phyloP scores from a whole-genome alignment of 768 basidiomycete genomes.

The Favolaschia claudopus region DNA sequence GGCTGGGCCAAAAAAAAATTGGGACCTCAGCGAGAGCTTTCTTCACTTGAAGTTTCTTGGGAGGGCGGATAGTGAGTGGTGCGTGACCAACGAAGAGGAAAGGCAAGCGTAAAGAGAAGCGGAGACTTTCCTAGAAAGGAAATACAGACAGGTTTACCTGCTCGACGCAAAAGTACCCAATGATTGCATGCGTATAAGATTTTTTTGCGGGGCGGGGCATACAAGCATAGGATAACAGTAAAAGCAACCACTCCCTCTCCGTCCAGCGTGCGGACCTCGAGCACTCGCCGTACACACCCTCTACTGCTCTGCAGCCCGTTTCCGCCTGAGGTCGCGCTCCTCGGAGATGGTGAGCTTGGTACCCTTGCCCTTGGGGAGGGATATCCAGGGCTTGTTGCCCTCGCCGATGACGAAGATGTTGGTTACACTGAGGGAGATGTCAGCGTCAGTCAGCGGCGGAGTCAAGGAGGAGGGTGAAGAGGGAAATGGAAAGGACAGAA shows the following conservation, averaged over 20 bases:
- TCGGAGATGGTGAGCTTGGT: slow-evolving; percentile 96
- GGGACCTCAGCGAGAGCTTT: too few relatives aligned
- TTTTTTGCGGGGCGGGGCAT: slow-evolving; percentile 7
- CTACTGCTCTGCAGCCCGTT: slow-evolving; percentile 76
- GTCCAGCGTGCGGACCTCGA: neutral
- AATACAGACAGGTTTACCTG: too few relatives aligned
- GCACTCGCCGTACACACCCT: slow-evolving; percentile 14
- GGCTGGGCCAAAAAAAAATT: too few relatives aligned
- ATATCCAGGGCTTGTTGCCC: slow-evolving; percentile 95
- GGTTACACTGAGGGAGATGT: slow-evolving; percentile 65
- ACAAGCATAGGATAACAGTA: slow-evolving; percentile 21
- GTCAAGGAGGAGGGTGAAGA: slow-evolving; percentile 2
- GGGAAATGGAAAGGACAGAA: neutral
- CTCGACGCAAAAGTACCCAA: too few relatives aligned
- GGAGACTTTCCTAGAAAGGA: too few relatives aligned
- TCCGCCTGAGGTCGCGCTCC: slow-evolving; percentile 93
- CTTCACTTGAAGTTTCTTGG: too few relatives aligned
- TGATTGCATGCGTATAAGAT: slow-evolving; percentile 23
- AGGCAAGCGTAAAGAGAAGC: too few relatives aligned
- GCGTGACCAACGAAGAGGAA: too few relatives aligned
- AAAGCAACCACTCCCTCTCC: neutral
- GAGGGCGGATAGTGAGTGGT: too few relatives aligned
- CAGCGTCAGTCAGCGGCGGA: neutral
- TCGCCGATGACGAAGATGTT: slow-evolving; percentile 99
- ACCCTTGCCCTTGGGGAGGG: slow-evolving; percentile 97